Conservation (phyloP, 2,329 filamentous ascomycete genomes). For the Lachnellula subtilissima region DNA sequence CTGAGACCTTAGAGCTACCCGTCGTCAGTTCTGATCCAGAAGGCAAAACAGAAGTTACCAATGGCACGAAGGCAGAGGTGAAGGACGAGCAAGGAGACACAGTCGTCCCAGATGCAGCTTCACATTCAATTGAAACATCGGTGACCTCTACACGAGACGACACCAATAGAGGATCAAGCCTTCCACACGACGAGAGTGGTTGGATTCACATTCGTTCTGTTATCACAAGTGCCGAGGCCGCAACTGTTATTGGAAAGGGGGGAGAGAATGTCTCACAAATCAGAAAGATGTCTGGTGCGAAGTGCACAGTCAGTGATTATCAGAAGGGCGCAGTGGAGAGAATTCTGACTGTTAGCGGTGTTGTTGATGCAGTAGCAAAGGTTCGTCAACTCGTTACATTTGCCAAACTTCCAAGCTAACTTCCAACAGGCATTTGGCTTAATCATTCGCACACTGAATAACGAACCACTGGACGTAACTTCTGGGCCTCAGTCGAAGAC, state of each 20-base stretch:
- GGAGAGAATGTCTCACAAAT: slow-evolving; percentile 99
- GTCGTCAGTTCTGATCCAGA: slow-evolving; percentile 45
- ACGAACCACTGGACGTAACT: slow-evolving; percentile 81
- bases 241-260: slow-evolving; percentile 96
- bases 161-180: slow-evolving; percentile 36
- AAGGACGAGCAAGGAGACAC: slow-evolving; percentile 64
- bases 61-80: slow-evolving; percentile 44
- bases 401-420: slow-evolving; percentile 1
- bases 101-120: slow-evolving; percentile 55
- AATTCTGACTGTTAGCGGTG: slow-evolving; percentile 93
- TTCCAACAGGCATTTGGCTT: slow-evolving; percentile 79
- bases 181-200: slow-evolving; percentile 79
- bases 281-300: slow-evolving; percentile 87
- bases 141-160: slow-evolving; percentile 35
- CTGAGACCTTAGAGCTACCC: slow-evolving; percentile 35
- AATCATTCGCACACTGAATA: slow-evolving; percentile 97
- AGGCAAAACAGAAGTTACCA: slow-evolving; percentile 33
- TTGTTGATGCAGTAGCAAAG: slow-evolving; percentile 95
- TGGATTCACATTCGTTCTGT: slow-evolving; percentile 98
- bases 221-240: slow-evolving; percentile 95
- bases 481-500: slow-evolving; percentile 95
- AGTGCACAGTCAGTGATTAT: slow-evolving; percentile 98
- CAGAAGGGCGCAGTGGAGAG: slow-evolving; percentile 95
- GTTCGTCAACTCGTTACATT: slow-evolving; percentile 43
- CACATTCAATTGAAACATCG: slow-evolving; percentile 50